Percentiles rank a stretch among this genome's conserved stretches.
Evolutionary conservation across 1,284 basidiomycete genomes (phyloP).

Genomic region (Sparassis latifolia): DNA sequence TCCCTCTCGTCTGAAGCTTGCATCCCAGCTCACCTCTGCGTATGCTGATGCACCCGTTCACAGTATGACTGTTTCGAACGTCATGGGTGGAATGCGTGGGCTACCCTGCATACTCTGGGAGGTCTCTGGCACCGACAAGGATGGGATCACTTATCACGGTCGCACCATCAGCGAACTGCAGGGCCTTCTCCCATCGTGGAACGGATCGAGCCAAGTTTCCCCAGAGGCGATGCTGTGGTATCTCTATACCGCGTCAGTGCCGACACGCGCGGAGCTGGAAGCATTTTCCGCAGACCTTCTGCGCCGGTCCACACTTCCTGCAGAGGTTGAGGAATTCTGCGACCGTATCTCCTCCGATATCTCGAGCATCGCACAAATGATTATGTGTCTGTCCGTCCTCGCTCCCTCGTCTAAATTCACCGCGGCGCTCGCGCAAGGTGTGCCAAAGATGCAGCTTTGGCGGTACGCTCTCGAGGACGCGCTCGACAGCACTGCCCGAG

Average conservation of each 20-base stretch:
- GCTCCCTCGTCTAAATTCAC: constrained; percentile 3
- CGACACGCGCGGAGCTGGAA: constrained; percentile 1
- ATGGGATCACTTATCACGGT: constrained; percentile 4
- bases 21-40: background rate
- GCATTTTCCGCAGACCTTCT: constrained; percentile 3
- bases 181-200: constrained; percentile 3
- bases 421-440: constrained; percentile 3
- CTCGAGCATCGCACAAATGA: constrained; percentile 2
- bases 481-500: constrained; percentile 1
- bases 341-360: constrained; percentile 3
- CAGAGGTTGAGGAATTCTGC: constrained; percentile 5
- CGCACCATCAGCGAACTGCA: constrained; percentile 3
- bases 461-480: constrained; percentile 5
- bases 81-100: constrained; percentile 7
- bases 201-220: constrained; percentile 1
- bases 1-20: constrained; percentile 4
- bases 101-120: constrained; percentile 6
- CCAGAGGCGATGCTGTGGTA: constrained; percentile 8
- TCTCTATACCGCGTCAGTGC: constrained; percentile 4
- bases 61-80: constrained; percentile 4
- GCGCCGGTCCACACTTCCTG: constrained; percentile 1
- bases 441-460: constrained; percentile 4
- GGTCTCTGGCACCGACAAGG: constrained; percentile 2
- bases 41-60: constrained; percentile 3
- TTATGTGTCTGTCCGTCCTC: constrained; percentile 1